Evolutionary conservation across 2,329 filamentous ascomycete species (phyloP), one percentile per base, ranked within the genome.

Genomic region (Neofusicoccum kwambonambiense): DNA sequence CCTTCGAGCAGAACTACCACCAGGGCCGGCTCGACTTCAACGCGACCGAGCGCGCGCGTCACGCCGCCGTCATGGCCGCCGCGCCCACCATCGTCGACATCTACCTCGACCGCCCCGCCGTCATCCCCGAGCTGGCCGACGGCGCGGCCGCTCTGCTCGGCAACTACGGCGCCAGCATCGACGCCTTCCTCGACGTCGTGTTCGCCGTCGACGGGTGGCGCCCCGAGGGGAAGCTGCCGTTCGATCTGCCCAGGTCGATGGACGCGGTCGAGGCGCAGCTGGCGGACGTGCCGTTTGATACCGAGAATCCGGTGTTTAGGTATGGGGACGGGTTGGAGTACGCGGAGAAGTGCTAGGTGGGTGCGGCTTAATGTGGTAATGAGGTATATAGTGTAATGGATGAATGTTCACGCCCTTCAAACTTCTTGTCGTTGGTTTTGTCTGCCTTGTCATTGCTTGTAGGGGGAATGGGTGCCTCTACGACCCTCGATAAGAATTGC

Each of bases 211-310:
- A 76, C 44, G 73, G 71, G 1, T 74, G 73, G 7, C 68, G 70
- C 12, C 82, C 82, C 0, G 68, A 77, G 64, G 81, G 82, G 0
- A 78, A 73, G 70, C 66, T 83, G 65, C 81, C 81, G 0, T 82
- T 82, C 69, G 82, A 84, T 69, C 62, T 84, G 39, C 81, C 82
- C 0, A 69, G 78, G 11, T 81, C 79, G 5, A 76, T 77, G 67
- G 75, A 72, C 50, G 82, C 81, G 1, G 82, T 82, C 0, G 75
- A 77, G 51, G 75, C 66, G 15, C 70, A 65, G 22, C 67, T 64
- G 44, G 75, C 75, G 66, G 76, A 78, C 62, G 71, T 78, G 54
- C 75, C 76, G 0, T 78, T 77, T 65, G 77, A 78, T 67, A 78
- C 75, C 0, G 68, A 67, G 52, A 68, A 78, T 58, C 75, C 76